Base-by-base conservation (phyloP, 139 green algal species). In the Chlorella sorokiniana region DNA sequence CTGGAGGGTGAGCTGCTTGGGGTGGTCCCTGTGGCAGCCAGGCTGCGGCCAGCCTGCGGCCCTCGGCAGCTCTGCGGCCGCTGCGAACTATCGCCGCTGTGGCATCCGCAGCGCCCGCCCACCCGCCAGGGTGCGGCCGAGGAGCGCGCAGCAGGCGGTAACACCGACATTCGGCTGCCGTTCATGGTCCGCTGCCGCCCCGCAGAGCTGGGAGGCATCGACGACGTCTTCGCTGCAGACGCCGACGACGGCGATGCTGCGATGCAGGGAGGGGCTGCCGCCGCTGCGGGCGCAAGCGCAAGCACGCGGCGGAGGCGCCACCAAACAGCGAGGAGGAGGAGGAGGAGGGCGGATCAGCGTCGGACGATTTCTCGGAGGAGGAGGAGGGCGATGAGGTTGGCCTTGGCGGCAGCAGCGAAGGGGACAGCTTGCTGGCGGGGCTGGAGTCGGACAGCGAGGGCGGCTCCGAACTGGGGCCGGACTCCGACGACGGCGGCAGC, bases 201-300 rank as follows among this genome's bases (percentile, higher is more conserved):
- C 56, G 75, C 75, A 81, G 86, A 86, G n/a, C 64, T 85, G 42
- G 71, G 62, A 41, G 59, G 77, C 11, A 45, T 71, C 18, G 45
- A 71, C 38, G 48, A 64, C 37, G 10, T 82, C 0, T 40, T 85
- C 45, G 65, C n/a, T 2, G 51, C 65, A 23, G 65, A 61, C 22
- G 40, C 65, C 23, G 81, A 87, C 23, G 45, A 45, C 69, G 44
- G 40, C 10, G 42, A 11, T 1, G 75, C 27, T 9, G 20, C 35
- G 25, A 29, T 25, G 37, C 23, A 33, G 75, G 45, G 38, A 65
- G n/a, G 6, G 56, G 40, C 54, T 25, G 59, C 27, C 14, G 11
- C 40, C 40, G 54, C 72, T 20, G 48, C 45, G 51, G 35, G 5
- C 35, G 72, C 73, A 44, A 71, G 75, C 75, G 75, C n/a, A 81